Evolutionary conservation across 1,284 basidiomycete species (phyloP).

Genomic region (Puccinia novopanici): DNA sequence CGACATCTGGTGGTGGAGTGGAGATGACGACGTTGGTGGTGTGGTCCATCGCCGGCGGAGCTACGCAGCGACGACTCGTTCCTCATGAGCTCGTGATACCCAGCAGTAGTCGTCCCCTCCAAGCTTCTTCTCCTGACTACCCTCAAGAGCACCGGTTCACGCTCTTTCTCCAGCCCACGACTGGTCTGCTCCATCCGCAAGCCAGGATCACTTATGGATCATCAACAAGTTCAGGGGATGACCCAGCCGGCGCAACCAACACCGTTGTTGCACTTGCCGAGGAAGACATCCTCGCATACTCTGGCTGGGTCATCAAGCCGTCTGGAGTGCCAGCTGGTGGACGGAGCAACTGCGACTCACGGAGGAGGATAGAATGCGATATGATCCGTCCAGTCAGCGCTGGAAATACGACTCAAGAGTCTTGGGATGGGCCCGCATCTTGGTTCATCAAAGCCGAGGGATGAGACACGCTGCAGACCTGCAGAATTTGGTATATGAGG

Average conservation of each 20-base stretch:
- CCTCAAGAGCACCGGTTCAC: slow-evolving; percentile 23
- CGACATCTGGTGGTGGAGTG: too few relatives aligned
- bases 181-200: slow-evolving; percentile 29
- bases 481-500: slow-evolving; percentile 22
- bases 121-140: not conserved
- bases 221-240: not conserved
- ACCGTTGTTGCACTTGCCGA: not conserved
- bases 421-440: slow-evolving; percentile 8
- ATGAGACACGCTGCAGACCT: not conserved
- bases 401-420: slow-evolving; percentile 3
- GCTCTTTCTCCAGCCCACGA: slow-evolving; percentile 17
- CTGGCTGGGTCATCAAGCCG: slow-evolving; percentile 32
- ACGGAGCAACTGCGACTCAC: not conserved
- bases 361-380: not conserved
- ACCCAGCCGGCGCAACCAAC: not conserved
- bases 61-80: slow-evolving; percentile 8
- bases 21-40: not conserved
- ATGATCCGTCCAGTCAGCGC: not conserved
- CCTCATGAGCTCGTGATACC: not conserved
- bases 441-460: slow-evolving; percentile 10
- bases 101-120: not conserved
- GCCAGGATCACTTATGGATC: slow-evolving; percentile 28
- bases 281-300: slow-evolving; percentile 27
- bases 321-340: slow-evolving; percentile 22
- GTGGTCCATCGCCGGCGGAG: not conserved